Conservation (phyloP, 108 stramenopile species). For the Cylindrotheca closterium region DNA sequence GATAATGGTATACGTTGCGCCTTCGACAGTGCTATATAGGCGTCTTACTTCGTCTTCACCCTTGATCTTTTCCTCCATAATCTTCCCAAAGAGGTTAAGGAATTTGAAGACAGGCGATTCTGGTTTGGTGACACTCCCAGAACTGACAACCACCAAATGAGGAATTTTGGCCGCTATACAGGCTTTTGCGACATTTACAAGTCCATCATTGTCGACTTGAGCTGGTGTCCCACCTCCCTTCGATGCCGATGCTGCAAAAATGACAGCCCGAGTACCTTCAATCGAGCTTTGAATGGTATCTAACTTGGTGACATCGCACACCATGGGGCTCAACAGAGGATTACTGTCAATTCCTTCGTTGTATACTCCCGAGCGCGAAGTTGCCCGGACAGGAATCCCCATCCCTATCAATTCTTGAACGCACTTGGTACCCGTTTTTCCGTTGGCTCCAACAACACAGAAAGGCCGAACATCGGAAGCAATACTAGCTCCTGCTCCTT, state of each 20-base stretch:
- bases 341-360: conserved; percentile 8
- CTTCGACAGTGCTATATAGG: conserved; percentile 46
- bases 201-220: conserved; percentile 74
- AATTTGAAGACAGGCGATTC: conserved; percentile 70
- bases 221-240: conserved; percentile 71
- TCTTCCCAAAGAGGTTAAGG: conserved; percentile 73
- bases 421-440: conserved; percentile 44
- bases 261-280: conserved; percentile 58
- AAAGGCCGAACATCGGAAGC: conserved; percentile 9
- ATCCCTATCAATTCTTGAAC: conserved; percentile 20
- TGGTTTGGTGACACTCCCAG: conserved; percentile 79
- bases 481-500: too few species aligned
- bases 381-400: conserved; percentile 30
- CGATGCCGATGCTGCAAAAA: conserved; percentile 86
- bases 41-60: conserved; percentile 73
- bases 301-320: conserved; percentile 64
- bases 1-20: conserved; percentile 67
- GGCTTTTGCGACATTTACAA: conserved; percentile 68
- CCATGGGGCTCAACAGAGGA: conserved; percentile 13
- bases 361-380: conserved; percentile 35
- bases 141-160: conserved; percentile 73
- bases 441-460: conserved; percentile 48
- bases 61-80: conserved; percentile 85
- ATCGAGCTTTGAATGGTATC: conserved; percentile 42
- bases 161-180: conserved; percentile 72